Base-by-base conservation (phyloP, 1,139 yeast species). In the Protomyces inundatus region DNA sequence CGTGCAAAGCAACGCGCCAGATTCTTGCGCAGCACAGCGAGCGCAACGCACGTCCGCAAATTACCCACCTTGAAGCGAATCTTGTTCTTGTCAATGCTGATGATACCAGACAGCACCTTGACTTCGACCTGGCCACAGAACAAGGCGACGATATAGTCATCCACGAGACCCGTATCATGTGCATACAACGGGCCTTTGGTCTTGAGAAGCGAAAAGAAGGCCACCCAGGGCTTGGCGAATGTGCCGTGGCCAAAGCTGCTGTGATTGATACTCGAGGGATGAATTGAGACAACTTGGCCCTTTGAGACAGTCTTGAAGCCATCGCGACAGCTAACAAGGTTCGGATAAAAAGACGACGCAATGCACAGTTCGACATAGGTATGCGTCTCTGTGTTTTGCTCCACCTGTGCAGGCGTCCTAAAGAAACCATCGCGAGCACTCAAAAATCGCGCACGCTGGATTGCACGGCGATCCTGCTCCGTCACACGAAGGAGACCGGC, bases 261-360 rank as follows among this genome's bases (percentile, higher is more conserved):
- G 32, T 40, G 36, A 16, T 60, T 60, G 48, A 54, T 42, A 12
- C 58, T 54, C 12, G 64, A 60, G 10, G 64, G 54, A 39, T 60
- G 64, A 30, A 60, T 46, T 2, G 58, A 45, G 32, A 54, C 64
- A 7, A 40, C 34, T 48, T 60, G 64, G 4, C 58, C 58, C 33
- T 60, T 60, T 9, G 58, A 42, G 36, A 60, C 34, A 4, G 64
- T 60, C 37, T 51, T 50, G 50, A 54, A 54, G 48, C 58, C 58
- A 14, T 60, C 58, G 30, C 54, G 51, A 23, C 54, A 51, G 30
- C 39, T 60, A n/a, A 60, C 48, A 32, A 64, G 53, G 39, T 61
- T 60, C 9, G 66, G 66, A 36, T 64, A 61, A 30, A 64, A 54
- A 3, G 64, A 59, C 7, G 64, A 48, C 7, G 62, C 64, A 30